Evolutionary conservation across 164 flowering plant species (phyloP).

Genomic region (Paratinospora sagittata): DNA sequence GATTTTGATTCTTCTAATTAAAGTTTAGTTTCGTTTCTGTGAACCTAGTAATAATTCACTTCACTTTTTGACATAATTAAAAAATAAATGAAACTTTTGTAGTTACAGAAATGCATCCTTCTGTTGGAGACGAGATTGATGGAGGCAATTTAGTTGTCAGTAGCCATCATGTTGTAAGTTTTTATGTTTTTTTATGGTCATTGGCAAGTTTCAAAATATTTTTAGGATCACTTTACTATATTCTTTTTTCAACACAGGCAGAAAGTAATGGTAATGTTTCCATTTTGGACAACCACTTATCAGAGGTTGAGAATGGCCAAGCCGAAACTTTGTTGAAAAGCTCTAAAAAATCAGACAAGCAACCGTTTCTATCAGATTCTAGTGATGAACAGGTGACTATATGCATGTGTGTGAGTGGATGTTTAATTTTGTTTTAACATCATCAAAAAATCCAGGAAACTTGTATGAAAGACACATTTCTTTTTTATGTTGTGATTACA

Average conservation of each 20-base stretch:
- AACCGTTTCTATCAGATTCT: constrained; percentile 35
- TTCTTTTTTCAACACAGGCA: constrained; percentile 37
- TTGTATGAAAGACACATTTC: no score
- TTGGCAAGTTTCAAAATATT: constrained; percentile 8
- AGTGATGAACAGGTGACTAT: constrained; percentile 61
- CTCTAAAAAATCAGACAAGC: constrained; percentile 23
- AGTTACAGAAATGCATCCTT: constrained; percentile 27
- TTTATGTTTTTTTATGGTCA: constrained; percentile 34
- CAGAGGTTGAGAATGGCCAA: constrained; percentile 22
- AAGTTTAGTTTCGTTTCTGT: not conserved
- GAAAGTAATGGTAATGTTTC: constrained; percentile 46
- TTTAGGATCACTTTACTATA: constrained; percentile 24
- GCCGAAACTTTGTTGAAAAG: constrained; percentile 18
- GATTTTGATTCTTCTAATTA: constrained; percentile 10
- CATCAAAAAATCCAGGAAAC: no score
- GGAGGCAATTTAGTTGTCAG: constrained; percentile 19
- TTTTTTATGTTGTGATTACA: no score
- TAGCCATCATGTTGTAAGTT: constrained; percentile 77
- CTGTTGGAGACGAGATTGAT: constrained; percentile 17
- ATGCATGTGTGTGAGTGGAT: not conserved
- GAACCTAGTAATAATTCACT: constrained; percentile 3
- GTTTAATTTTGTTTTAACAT: constrained; percentile 3
- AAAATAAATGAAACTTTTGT: constrained; percentile 14
- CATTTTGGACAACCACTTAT: constrained; percentile 23
- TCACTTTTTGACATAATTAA: constrained; percentile 6